Conservation (phyloP, 208 protist genomes). For the Leishmania braziliensis region DNA sequence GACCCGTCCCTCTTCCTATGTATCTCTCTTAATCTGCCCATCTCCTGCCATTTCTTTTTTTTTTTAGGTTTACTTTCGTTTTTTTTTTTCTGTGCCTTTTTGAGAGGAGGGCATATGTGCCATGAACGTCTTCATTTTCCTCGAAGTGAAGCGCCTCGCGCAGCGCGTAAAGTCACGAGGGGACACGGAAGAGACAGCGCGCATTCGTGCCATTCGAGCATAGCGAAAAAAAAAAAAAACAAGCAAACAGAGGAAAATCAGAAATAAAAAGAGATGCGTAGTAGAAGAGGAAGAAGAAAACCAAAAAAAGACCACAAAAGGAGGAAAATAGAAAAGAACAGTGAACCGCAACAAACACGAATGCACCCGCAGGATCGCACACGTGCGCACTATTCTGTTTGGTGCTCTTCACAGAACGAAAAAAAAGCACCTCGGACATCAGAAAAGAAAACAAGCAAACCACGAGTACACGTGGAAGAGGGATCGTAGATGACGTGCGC, state of each 20-base stretch:
- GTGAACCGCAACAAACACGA: neutral
- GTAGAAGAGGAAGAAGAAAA: neutral
- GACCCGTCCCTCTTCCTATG: neutral
- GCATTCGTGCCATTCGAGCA: too few relatives aligned
- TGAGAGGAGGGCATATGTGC: neutral
- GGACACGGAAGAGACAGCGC: neutral
- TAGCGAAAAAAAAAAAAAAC: neutral
- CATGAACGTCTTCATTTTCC: neutral
- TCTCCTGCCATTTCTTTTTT: neutral
- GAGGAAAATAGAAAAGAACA: neutral
- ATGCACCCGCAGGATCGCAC: neutral
- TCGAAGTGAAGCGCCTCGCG: too few relatives aligned
- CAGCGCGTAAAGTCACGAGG: neutral
- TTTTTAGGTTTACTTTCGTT: neutral
- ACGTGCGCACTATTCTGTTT: neutral
- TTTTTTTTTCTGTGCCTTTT: neutral
- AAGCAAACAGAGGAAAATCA: neutral
- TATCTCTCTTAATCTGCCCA: neutral
- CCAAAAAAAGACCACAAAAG: neutral
- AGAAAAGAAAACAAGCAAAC: neutral
- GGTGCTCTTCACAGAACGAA: neutral
- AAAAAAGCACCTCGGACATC: neutral
- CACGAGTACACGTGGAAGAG: neutral
- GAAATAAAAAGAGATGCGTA: neutral
- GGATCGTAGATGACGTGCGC: neutral